Conservation (phyloP, 2,329 filamentous ascomycete species). For the Trichoderma endophyticum region DNA sequence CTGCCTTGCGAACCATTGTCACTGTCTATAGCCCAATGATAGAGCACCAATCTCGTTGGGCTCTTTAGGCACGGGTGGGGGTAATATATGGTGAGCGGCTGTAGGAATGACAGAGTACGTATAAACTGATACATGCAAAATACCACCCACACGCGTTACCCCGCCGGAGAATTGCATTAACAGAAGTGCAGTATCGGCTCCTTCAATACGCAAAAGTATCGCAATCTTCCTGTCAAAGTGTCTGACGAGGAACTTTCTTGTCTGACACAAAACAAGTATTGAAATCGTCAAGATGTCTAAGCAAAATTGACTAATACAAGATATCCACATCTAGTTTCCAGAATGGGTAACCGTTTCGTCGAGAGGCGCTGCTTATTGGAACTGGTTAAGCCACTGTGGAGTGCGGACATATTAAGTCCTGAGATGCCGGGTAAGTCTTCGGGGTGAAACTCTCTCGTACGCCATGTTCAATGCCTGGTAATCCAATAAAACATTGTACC, state of each 20-base stretch:
- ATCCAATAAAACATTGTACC: fast-evolving
- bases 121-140: not conserved
- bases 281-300: not conserved
- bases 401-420: not conserved
- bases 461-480: not conserved
- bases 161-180: not conserved
- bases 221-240: not conserved
- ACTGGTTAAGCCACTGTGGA: not conserved
- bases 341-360: not conserved
- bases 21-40: not conserved
- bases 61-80: not conserved
- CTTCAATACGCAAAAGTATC: not conserved
- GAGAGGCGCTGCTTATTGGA: not conserved
- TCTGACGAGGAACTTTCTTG: not conserved
- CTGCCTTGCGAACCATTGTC: too few relatives aligned
- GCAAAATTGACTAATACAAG: not conserved
- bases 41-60: not conserved
- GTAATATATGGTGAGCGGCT: not conserved
- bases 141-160: not conserved
- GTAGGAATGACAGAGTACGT: not conserved
- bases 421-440: not conserved
- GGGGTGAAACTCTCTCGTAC: not conserved
- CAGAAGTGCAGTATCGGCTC: not conserved
- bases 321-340: not conserved
- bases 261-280: not conserved